Base-by-base conservation (phyloP, 2,329 filamentous ascomycete genomes). In the Coniochaeta ligniaria region DNA sequence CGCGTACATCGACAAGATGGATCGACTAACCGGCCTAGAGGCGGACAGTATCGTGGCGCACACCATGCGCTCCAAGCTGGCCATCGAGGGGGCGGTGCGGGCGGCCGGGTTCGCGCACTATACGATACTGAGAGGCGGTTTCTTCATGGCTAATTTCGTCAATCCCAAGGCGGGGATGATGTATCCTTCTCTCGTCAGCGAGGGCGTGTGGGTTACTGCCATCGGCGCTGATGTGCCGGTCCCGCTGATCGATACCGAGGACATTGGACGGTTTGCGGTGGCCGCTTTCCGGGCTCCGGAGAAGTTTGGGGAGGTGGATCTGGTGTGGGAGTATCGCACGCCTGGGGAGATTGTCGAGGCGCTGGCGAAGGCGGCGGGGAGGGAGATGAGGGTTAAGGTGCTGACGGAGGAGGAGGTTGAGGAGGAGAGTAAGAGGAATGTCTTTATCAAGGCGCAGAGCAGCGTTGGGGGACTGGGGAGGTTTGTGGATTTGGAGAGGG, bases 71-170 rank as follows among this genome's bases (percentile, higher is more conserved):
- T 71, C 70, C n/a, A 83, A 83, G 65, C 66, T 71, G 24, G 65
- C 67, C 2, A 72, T 81, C 33, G 80, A 83, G 63, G 63, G 70
- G 1, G 69, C 69, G 26, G 67, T 79, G 6, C 67, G 72, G 20
- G 60, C 65, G 17, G 66, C 71, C 1, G 74, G 74, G 6, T 76
- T 80, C 60, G 61, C 72, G 17, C 63, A 68, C 43, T 82, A 76
- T 74, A 81, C 80, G 0, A 74, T 83, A 22, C 65, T 84, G 2
- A 76, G 79, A 1, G 79, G 79, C 0, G 78, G 75, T 1, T 76
- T 74, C 64, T 83, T 84, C 70, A 79, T 81, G 75, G 72, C 74
- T 14, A 83, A 83, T 65, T 78, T 78, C 63, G 45, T 82, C 11
- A 61, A 69, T 4, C 79, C 79, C 2, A 68, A 75, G 6, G 73